A percentile compares a stretch with the other conserved stretches of the same genome.
Evolutionary conservation across 345 rosid species (phyloP).

Genomic region (Rhizophora mangle): DNA sequence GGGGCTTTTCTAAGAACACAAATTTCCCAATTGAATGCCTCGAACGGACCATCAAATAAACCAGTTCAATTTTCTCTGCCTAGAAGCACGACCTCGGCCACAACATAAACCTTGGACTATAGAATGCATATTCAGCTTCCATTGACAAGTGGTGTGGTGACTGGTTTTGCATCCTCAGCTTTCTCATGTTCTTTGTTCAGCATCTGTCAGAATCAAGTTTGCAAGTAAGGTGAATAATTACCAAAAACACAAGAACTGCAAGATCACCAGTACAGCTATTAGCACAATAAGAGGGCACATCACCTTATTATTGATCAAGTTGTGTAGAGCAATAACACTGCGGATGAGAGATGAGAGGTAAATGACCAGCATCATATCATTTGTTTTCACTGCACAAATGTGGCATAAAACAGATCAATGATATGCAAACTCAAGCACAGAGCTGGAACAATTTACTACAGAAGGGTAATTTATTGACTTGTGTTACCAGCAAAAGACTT

Average conservation of each 20-base stretch:
- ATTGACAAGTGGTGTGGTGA: conserved; percentile 37
- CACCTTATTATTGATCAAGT: conserved; percentile 90
- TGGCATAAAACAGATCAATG: neutral
- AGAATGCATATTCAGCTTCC: conserved; percentile 29
- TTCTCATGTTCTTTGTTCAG: conserved; percentile 85
- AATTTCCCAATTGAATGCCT: too few relatives aligned
- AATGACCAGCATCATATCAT: conserved; percentile 79
- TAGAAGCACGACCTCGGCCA: too few relatives aligned
- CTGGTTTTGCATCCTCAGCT: conserved; percentile 69
- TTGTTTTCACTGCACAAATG: conserved; percentile 61
- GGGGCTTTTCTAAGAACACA: too few relatives aligned
- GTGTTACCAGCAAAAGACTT: conserved; percentile 77
- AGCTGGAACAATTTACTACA: too few relatives aligned
- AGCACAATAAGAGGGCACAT: neutral
- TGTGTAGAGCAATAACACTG: conserved; percentile 82
- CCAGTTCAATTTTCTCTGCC: too few relatives aligned
- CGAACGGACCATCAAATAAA: too few relatives aligned
- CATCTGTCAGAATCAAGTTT: conserved; percentile 40
- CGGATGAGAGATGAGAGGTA: conserved; percentile 73
- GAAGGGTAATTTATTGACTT: too few relatives aligned
- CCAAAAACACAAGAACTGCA: neutral
- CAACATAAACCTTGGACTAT: too few relatives aligned
- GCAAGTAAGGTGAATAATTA: neutral
- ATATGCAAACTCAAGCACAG: neutral
- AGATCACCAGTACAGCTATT: too few relatives aligned